Conservation (phyloP, 2,329 filamentous ascomycete genomes). For the Fusarium sambucinum region DNA sequence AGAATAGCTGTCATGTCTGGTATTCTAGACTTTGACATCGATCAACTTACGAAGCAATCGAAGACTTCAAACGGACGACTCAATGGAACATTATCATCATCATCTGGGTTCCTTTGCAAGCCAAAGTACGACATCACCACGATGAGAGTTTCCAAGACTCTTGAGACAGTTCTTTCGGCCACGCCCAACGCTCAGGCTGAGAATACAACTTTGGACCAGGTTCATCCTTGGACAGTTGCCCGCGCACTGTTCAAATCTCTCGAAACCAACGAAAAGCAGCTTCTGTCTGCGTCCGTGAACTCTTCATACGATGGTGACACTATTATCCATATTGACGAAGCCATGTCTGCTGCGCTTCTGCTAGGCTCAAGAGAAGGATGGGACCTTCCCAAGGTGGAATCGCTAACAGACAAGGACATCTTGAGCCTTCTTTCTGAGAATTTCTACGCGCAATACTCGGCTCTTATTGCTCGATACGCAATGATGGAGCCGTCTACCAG, state of each 20-base stretch:
- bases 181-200: constrained; percentile 4
- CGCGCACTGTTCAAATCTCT: constrained; percentile 41
- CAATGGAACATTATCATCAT: constrained; percentile 27
- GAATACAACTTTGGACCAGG: constrained; percentile 36
- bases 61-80: constrained; percentile 20
- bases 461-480: constrained; percentile 50
- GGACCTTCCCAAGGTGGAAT: constrained; percentile 36
- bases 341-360: constrained; percentile 52
- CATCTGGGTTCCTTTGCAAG: constrained; percentile 39
- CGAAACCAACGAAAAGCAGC: neutral
- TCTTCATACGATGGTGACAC: constrained; percentile 41
- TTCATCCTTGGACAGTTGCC: constrained; percentile 41
- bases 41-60: constrained; percentile 33
- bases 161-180: constrained; percentile 30
- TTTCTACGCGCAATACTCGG: constrained; percentile 54
- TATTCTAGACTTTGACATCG: constrained; percentile 32
- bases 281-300: constrained; percentile 13
- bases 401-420: constrained; percentile 42
- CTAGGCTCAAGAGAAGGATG: constrained; percentile 43
- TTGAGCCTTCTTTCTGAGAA: constrained; percentile 46
- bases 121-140: constrained; percentile 41
- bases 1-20: constrained; percentile 43
- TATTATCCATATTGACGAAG: constrained; percentile 50
- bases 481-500: constrained; percentile 46
- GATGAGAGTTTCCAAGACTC: constrained; percentile 36